Evolutionary conservation across 495 filamentous ascomycete genomes (phyloP).

Genomic region (Xylaria longipes): DNA sequence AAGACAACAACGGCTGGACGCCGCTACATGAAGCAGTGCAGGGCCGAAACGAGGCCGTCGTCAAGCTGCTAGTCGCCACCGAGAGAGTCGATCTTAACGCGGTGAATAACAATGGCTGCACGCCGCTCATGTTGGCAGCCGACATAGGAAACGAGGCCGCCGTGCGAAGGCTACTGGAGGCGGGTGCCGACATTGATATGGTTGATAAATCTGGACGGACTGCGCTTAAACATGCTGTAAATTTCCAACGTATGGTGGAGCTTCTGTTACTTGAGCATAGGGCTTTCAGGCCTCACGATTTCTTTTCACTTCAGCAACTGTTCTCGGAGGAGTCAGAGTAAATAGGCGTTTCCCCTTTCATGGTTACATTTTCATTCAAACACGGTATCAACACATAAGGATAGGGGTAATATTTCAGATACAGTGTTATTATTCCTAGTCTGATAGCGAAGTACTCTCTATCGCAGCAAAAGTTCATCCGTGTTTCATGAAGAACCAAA

Average conservation of each 20-base stretch:
- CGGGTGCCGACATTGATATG: constrained; percentile 29
- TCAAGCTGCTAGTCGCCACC: constrained; percentile 27
- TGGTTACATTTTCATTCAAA: too few relatives aligned
- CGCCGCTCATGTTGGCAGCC: constrained; percentile 43
- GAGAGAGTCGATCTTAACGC: constrained; percentile 31
- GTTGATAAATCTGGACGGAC: constrained; percentile 26
- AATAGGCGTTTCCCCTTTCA: background rate
- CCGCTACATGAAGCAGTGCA: constrained; percentile 40
- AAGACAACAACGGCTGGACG: constrained; percentile 41
- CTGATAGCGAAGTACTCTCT: too few relatives aligned
- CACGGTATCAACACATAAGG: too few relatives aligned
- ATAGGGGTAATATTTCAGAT: too few relatives aligned
- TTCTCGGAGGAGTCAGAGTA: background rate
- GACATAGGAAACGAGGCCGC: background rate
- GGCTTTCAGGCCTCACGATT: background rate
- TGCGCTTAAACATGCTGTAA: background rate
- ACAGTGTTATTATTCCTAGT: too few relatives aligned
- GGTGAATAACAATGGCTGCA: constrained; percentile 39
- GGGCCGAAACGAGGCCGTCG: background rate
- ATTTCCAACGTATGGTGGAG: background rate
- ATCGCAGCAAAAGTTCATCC: too few relatives aligned
- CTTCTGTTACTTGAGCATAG: background rate
- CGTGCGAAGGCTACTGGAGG: constrained; percentile 26
- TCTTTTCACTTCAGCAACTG: background rate
- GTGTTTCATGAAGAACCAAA: too few relatives aligned